Conservation (phyloP, 1,284 basidiomycete species). For the Pyrrhoderma noxium region DNA sequence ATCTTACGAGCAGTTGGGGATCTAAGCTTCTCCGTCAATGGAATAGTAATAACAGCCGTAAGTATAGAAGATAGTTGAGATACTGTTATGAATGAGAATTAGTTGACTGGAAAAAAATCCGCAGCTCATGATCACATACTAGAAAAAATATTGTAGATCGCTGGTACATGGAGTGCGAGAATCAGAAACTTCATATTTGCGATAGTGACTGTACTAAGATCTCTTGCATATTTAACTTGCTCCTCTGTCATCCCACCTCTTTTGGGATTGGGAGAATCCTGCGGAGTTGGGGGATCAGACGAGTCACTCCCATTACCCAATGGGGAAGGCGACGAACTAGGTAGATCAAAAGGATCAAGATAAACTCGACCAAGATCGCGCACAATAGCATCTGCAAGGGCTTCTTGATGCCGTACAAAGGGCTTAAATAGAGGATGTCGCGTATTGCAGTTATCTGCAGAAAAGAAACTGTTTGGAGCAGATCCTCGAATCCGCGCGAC, state of each 20-base stretch:
- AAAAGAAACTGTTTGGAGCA: constrained; percentile 30
- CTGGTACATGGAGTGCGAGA: constrained; percentile 50
- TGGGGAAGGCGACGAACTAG: constrained; percentile 27
- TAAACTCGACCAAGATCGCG: constrained; percentile 60
- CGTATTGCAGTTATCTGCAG: constrained; percentile 30
- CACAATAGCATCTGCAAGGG: constrained; percentile 46
- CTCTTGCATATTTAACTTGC: constrained; percentile 68
- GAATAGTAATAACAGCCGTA: constrained; percentile 58
- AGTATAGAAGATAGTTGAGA: constrained; percentile 51
- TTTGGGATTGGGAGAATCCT: constrained; percentile 37
- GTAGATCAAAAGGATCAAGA: constrained; percentile 41
- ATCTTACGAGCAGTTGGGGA: constrained; percentile 80
- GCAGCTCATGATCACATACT: constrained; percentile 35
- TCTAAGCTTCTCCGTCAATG: constrained; percentile 50
- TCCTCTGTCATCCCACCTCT: constrained; percentile 66
- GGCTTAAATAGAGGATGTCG: constrained; percentile 68
- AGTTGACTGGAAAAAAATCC: background rate
- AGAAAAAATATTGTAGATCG: constrained; percentile 51
- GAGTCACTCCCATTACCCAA: constrained; percentile 15
- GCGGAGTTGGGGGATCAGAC: constrained; percentile 39
- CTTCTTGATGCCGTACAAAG: constrained; percentile 42
- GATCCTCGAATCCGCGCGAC: constrained; percentile 51
- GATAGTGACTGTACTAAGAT: constrained; percentile 63
- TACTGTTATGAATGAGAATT: constrained; percentile 34
- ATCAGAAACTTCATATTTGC: constrained; percentile 58